A percentile compares a stretch with the other conserved stretches of the same genome.
Evolutionary conservation across 1,139 yeast genomes (phyloP).

Genomic region (Geotrichum bryndzae): DNA sequence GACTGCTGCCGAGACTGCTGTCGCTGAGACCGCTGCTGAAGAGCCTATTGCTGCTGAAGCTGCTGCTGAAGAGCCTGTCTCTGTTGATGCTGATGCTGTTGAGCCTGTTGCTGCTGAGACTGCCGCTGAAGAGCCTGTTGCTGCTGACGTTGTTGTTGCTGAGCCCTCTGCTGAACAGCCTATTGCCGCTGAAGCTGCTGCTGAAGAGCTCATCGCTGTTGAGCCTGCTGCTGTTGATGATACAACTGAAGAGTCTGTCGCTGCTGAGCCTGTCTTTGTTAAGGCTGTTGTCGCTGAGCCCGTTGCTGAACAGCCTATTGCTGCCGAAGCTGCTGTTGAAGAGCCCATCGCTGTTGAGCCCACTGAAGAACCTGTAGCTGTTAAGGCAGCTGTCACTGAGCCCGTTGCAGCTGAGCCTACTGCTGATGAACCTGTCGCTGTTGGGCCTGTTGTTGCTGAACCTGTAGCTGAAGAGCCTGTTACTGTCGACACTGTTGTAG

Average conservation of each 20-base stretch:
- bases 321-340: neutral
- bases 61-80: neutral
- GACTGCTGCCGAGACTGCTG: slow-evolving; percentile 1
- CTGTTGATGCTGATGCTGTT: neutral
- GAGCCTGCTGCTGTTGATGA: neutral
- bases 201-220: neutral
- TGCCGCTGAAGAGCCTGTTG: too few relatives aligned
- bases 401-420: slow-evolving; percentile 8
- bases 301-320: neutral
- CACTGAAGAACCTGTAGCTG: neutral
- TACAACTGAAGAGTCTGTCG: neutral
- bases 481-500: neutral
- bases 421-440: neutral
- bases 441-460: neutral
- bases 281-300: neutral
- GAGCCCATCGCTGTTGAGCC: neutral
- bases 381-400: neutral
- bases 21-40: neutral
- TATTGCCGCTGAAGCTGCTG: too few relatives aligned
- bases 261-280: neutral
- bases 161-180: neutral
- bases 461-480: neutral
- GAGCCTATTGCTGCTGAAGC: neutral
- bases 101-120: too few relatives aligned
- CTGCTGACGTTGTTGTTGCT: neutral